Conservation (phyloP, 2,329 filamentous ascomycete genomes). For the Paracoccidioides lutzii region DNA sequence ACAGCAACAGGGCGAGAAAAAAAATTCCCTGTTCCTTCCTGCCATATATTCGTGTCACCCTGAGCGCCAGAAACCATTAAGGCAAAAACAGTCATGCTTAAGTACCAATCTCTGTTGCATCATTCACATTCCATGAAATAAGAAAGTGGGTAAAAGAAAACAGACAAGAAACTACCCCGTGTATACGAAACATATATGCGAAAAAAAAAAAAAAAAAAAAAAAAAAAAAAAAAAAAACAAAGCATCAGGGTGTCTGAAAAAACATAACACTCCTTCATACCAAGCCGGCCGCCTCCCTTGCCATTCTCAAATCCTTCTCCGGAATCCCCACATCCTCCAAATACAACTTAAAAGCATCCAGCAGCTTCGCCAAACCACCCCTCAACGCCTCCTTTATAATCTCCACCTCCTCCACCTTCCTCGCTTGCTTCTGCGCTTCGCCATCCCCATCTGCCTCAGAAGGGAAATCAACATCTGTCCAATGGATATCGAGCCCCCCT, state of each 20-base stretch:
- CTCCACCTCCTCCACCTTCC: slow-evolving; percentile 52
- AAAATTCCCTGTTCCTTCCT: too few relatives aligned
- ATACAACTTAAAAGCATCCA: slow-evolving; percentile 64
- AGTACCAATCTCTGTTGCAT: too few relatives aligned
- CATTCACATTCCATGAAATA: too few relatives aligned
- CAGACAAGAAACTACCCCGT: not conserved
- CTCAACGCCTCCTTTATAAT: slow-evolving; percentile 53
- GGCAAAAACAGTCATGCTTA: too few relatives aligned
- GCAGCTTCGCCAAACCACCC: slow-evolving; percentile 49
- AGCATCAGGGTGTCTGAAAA: not conserved
- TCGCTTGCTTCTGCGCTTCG: slow-evolving; percentile 22
- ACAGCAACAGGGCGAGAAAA: too few relatives aligned
- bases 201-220: not conserved
- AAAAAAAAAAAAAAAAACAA: not conserved
- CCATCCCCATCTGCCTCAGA: slow-evolving; percentile 23
- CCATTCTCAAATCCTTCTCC: slow-evolving; percentile 57
- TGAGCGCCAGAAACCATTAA: too few relatives aligned
- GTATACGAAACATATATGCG: not conserved
- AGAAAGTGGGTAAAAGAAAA: too few relatives aligned
- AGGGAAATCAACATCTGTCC: slow-evolving; percentile 57
- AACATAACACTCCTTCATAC: not conserved
- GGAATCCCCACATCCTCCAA: slow-evolving; percentile 56
- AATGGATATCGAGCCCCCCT: slow-evolving; percentile 49
- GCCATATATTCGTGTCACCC: too few relatives aligned
- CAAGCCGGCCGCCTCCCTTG: slow-evolving; percentile 47